Percentiles rank a stretch among this genome's conserved stretches.
These are phyloP conservation scores for Cylindricascospora bacillispora DNA, from an alignment of 1,139 yeast species.

Conservation along the genomic window DNA sequence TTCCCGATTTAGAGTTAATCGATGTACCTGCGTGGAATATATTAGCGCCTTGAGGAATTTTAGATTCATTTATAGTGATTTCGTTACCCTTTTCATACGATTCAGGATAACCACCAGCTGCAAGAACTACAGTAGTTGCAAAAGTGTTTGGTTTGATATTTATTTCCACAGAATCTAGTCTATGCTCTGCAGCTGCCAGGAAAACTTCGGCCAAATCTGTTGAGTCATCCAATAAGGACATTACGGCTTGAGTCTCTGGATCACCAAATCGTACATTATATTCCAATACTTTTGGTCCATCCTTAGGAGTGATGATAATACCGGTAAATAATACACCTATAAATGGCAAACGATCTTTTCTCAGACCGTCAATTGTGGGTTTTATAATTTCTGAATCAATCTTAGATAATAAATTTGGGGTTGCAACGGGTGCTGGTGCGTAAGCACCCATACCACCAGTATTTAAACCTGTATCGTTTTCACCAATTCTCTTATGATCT, in stretches of 20 bases:
- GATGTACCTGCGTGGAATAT: conserved; percentile 95
- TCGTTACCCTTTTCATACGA: conserved; percentile 75
- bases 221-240: conserved; percentile 70
- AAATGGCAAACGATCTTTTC: conserved; percentile 91
- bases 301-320: conserved; percentile 69
- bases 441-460: conserved; percentile 99
- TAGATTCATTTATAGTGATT: conserved; percentile 43
- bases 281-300: conserved; percentile 89
- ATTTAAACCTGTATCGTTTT: conserved; percentile 86
- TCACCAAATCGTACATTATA: conserved; percentile 98
- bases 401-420: conserved; percentile 51
- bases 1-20: conserved; percentile 33
- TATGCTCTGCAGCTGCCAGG: conserved; percentile 88
- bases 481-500: conserved; percentile 92
- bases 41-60: conserved; percentile 42
- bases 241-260: conserved; percentile 95
- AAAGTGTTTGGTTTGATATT: conserved; percentile 46
- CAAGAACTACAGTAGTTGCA: conserved; percentile 87
- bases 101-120: conserved; percentile 97
- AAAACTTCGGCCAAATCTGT: conserved; percentile 87
- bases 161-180: conserved; percentile 75
- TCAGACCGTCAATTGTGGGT: conserved; percentile 95
- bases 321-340: conserved; percentile 97
- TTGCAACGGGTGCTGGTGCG: conserved; percentile 96
- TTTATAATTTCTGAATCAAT: conserved; percentile 64